Evolutionary conservation across 2,329 filamentous ascomycete species (phyloP).

Genomic region (Fusarium beomiforme): DNA sequence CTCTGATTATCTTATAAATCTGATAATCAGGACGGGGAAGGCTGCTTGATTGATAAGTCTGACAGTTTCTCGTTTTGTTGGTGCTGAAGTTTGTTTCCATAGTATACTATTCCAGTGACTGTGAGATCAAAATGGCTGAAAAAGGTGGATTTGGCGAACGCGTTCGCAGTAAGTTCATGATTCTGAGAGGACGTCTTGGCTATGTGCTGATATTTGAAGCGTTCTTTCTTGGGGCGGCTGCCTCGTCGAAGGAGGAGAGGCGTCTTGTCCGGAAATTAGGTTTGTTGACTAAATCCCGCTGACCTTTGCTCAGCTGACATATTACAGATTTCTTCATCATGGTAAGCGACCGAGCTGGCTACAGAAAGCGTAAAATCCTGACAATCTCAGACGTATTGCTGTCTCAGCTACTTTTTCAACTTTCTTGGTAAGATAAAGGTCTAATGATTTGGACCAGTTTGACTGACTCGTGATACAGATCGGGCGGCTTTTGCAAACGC

Average conservation of each 20-base stretch:
- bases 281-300: background rate
- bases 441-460: accelerated
- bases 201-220: background rate
- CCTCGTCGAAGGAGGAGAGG: constrained; percentile 39
- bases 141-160: background rate
- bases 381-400: constrained; percentile 45
- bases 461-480: constrained; percentile 7
- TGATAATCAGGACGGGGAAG: constrained; percentile 10
- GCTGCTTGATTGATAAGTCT: background rate
- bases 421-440: constrained; percentile 46
- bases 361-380: background rate
- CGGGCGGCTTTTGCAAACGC: constrained; percentile 50
- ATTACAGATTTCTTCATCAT: constrained; percentile 47
- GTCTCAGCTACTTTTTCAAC: constrained; percentile 50
- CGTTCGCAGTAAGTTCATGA: background rate
- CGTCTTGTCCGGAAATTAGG: constrained; percentile 45
- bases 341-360: background rate
- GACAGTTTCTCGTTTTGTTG: background rate
- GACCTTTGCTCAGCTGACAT: accelerated
- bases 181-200: accelerated
- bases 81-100: no score
- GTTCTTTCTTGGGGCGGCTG: constrained; percentile 20
- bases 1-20: constrained; percentile 9
- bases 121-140: background rate
- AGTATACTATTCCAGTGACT: no score